Conservation (phyloP, 441 rosid genomes). For the Dalechampia spathulata region DNA sequence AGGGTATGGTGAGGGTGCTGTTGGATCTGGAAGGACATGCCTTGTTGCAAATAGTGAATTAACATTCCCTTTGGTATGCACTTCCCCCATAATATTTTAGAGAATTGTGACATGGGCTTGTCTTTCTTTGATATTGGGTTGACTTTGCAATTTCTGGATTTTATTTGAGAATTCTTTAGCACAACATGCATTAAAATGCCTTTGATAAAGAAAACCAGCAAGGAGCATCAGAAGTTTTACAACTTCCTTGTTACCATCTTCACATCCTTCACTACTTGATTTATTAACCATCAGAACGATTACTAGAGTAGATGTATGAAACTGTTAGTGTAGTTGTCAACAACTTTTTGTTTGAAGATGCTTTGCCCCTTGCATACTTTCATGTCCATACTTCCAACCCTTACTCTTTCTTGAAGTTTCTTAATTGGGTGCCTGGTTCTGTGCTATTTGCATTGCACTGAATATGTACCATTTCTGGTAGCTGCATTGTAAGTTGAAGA, state of each 20-base stretch:
- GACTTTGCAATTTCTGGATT: background rate
- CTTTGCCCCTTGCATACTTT: no score
- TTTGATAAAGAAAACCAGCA: background rate
- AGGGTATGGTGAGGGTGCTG: conserved; percentile 93
- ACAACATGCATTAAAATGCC: background rate
- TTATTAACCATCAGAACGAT: no score
- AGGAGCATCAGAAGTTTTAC: background rate
- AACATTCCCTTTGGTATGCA: conserved; percentile 67
- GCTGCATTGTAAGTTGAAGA: no score
- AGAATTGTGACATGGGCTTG: background rate
- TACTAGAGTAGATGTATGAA: no score
- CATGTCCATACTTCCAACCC: no score
- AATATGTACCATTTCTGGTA: no score
- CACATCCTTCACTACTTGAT: background rate
- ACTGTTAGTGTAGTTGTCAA: no score
- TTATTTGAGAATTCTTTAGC: background rate
- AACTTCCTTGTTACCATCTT: background rate
- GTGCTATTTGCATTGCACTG: no score
- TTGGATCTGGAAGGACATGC: conserved; percentile 93
- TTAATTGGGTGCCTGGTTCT: no score
- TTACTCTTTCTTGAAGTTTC: no score
- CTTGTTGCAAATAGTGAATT: conserved; percentile 77
- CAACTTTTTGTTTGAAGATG: no score
- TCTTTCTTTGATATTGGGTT: background rate
- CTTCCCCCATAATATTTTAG: background rate